Evolutionary conservation across 306 rosid species (phyloP).

Genomic region (Castanopsis chinensis): DNA sequence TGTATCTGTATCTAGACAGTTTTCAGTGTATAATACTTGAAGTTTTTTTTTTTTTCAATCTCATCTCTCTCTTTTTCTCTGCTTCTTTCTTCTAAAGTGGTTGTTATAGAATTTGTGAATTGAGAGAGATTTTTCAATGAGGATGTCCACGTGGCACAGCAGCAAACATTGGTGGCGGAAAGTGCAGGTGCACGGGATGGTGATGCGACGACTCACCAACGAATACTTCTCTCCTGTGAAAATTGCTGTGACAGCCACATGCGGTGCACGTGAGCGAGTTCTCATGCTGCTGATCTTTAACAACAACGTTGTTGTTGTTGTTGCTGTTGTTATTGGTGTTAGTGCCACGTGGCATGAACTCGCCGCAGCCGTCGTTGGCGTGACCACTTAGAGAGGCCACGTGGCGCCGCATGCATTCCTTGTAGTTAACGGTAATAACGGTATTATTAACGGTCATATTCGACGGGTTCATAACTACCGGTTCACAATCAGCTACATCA

Average conservation of each 20-base stretch:
- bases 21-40: too few species aligned
- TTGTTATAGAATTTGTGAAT: too few species aligned
- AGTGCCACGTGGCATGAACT: slow-evolving; percentile 15
- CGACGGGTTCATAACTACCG: neutral
- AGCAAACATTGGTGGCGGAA: neutral
- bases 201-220: neutral
- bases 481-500: neutral
- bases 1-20: too few species aligned
- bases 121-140: too few species aligned
- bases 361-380: slow-evolving; percentile 28
- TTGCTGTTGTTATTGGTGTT: too few species aligned
- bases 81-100: too few species aligned
- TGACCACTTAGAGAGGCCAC: slow-evolving; percentile 20
- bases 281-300: too few species aligned
- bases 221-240: slow-evolving; percentile 11
- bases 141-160: neutral
- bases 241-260: slow-evolving; percentile 25
- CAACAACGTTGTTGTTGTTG: too few species aligned
- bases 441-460: neutral
- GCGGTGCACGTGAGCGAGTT: slow-evolving; percentile 22
- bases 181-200: neutral
- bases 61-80: too few species aligned
- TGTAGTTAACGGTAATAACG: neutral
- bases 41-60: too few species aligned
- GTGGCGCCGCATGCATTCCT: slow-evolving; percentile 27